phyloP scores from a whole-genome alignment of 2,329 filamentous ascomycete genomes.

The Periglandula ipomoeae region DNA sequence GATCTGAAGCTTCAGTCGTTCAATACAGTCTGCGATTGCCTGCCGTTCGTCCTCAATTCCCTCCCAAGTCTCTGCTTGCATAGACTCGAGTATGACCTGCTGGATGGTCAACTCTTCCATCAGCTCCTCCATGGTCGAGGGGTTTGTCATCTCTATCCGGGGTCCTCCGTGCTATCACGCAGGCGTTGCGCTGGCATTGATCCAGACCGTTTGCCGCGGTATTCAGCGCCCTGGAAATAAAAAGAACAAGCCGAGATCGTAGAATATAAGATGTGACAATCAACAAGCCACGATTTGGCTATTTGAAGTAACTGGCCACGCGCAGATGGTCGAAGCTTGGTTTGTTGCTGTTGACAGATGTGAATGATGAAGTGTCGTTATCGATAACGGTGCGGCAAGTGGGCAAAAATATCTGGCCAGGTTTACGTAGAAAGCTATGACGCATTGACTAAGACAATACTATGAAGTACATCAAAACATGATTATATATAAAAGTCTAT shows the following conservation, averaged over 20 bases:
- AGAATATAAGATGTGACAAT: neutral
- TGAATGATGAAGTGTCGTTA: neutral
- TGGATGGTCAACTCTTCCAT: conserved; percentile 34
- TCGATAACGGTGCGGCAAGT: neutral
- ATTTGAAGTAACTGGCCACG: neutral
- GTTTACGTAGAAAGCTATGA: no score
- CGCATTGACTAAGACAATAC: no score
- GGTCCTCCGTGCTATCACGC: conserved; percentile 9
- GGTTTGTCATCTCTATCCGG: neutral
- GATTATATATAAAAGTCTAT: no score
- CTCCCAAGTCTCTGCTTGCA: conserved; percentile 19
- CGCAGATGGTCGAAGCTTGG: neutral
- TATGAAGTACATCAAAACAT: no score
- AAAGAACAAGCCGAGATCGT: neutral
- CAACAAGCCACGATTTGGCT: neutral
- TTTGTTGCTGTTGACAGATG: neutral
- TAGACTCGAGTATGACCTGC: conserved; percentile 32
- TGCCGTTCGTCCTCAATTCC: conserved; percentile 19
- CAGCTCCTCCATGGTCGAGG: conserved; percentile 18
- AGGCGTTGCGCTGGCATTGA: conserved; percentile 6
- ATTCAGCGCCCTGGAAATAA: neutral
- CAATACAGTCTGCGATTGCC: conserved; percentile 9
- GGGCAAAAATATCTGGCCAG: no score
- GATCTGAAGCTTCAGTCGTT: conserved; percentile 23
- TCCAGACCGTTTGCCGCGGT: neutral